Evolutionary conservation across 2,329 filamentous ascomycete species (phyloP).

Genomic region (Colletotrichum australisinense): DNA sequence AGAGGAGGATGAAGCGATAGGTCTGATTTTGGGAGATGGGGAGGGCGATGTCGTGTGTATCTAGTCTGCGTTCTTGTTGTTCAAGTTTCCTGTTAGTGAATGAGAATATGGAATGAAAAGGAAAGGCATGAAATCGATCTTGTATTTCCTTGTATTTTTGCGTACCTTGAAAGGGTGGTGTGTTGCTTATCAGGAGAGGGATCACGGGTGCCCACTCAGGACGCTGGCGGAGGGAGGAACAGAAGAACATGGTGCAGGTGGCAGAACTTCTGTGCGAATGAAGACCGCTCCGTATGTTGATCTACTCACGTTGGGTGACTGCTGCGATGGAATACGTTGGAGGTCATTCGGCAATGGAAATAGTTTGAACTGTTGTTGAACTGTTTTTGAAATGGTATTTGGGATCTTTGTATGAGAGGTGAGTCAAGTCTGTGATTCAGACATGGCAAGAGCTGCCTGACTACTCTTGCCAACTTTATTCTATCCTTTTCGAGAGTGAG

Average conservation of each 20-base stretch:
- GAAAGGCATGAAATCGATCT: too few relatives aligned
- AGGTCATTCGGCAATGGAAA: too few relatives aligned
- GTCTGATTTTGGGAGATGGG: conserved; percentile 39
- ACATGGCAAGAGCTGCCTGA: conserved; percentile 5
- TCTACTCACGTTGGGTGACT: too few relatives aligned
- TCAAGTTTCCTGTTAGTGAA: not conserved
- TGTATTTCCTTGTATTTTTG: too few relatives aligned
- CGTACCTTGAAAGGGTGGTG: conserved; percentile 42
- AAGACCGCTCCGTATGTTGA: not conserved
- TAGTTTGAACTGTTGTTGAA: too few relatives aligned
- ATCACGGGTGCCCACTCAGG: conserved; percentile 48
- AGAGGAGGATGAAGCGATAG: conserved; percentile 55
- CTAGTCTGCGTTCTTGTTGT: conserved; percentile 52
- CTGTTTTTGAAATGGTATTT: not conserved
- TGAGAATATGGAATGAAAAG: conserved; percentile 14
- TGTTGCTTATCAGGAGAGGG: conserved; percentile 39
- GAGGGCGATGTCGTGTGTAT: conserved; percentile 59
- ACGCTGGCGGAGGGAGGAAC: conserved; percentile 51
- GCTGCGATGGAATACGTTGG: too few relatives aligned
- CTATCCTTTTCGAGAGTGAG: conserved; percentile 14
- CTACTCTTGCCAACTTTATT: conserved; percentile 10
- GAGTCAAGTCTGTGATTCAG: conserved; percentile 6
- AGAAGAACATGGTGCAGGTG: conserved; percentile 50
- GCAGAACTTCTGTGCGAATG: too few relatives aligned
- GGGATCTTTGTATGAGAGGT: conserved; percentile 23